Base-by-base conservation (phyloP, 495 filamentous ascomycete genomes). In the Penicillium antarcticum region DNA sequence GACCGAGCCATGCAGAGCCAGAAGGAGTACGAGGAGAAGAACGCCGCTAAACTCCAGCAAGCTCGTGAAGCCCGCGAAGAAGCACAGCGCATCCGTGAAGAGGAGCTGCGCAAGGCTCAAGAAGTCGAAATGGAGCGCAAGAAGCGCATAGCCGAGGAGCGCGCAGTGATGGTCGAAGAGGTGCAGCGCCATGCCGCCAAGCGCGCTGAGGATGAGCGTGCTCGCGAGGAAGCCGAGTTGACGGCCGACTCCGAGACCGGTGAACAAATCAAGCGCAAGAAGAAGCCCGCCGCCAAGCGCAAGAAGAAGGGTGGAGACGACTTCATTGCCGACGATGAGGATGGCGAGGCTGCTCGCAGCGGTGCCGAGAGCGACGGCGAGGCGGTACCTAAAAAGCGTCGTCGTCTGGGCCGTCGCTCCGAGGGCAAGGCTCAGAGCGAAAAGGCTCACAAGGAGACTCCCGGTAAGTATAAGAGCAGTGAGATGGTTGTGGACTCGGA, bases 21-120 rank as follows among this genome's bases (percentile, higher is more conserved):
- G 68, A 84, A 80, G 42, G 91, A 95, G 57, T 97, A 95, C 64
- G 95, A 98, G 62, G 87, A 91, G 51, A 89, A 88, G 76, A 97
- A 97, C 62, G 89, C 90, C 34, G 80, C 85, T 41, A 89, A 92
- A 59, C 78, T 96, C 1, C 79, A 84, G 39, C 80, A 87, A 29
- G 92, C 92, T 1, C 80, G 87, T 5, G 81, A 85, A 59, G 73
- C 77, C 32, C 86, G 92, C 18, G 86, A 97, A 51, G 88, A 83
- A 10, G 92, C 94, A 50, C 72, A 88, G 2, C 78, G 77, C 35
- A 78, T 77, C 29, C 83, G 88, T 5, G 90, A 95, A 66, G 89
- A 89, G 56, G 82, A 83, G 56, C 76, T 82, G 16, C 75, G 79
- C 48, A 81, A 80, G 52, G 81, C 77, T 0, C 81, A 87, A 52